Conservation (phyloP, 306 rosid species). For the Vigna hirtella region DNA sequence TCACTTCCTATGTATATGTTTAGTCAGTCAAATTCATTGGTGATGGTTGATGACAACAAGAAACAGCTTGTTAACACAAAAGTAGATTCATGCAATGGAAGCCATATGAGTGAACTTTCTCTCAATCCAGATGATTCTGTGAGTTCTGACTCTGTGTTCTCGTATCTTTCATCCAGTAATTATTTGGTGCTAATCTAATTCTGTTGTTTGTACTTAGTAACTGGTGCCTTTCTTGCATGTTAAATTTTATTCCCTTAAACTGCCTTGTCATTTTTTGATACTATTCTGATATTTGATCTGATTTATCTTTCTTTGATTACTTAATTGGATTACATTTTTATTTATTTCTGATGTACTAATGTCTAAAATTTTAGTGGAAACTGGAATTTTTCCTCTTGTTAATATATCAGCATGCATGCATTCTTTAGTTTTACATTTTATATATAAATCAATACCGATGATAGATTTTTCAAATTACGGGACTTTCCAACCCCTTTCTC, state of each 20-base stretch:
- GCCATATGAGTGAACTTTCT: constrained; percentile 55
- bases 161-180: constrained; percentile 16
- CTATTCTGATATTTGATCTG: constrained; percentile 23
- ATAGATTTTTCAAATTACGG: background rate
- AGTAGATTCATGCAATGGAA: constrained; percentile 49
- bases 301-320: constrained; percentile 14
- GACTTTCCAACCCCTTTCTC: background rate
- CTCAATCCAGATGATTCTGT: constrained; percentile 87
- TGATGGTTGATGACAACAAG: constrained; percentile 47
- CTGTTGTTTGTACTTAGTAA: constrained; percentile 15
- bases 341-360: background rate
- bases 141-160: constrained; percentile 51
- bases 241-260: background rate
- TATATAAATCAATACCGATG: background rate
- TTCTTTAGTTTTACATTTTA: constrained; percentile 9
- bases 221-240: background rate
- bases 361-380: constrained; percentile 4
- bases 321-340: background rate
- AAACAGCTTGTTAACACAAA: constrained; percentile 50
- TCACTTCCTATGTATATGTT: constrained; percentile 77
- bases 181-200: constrained; percentile 8
- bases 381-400: constrained; percentile 8
- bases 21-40: constrained; percentile 57
- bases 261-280: background rate
- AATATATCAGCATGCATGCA: background rate